phyloP scores from a whole-genome alignment of 805 yeast genomes.

The Candida multigemmis region DNA sequence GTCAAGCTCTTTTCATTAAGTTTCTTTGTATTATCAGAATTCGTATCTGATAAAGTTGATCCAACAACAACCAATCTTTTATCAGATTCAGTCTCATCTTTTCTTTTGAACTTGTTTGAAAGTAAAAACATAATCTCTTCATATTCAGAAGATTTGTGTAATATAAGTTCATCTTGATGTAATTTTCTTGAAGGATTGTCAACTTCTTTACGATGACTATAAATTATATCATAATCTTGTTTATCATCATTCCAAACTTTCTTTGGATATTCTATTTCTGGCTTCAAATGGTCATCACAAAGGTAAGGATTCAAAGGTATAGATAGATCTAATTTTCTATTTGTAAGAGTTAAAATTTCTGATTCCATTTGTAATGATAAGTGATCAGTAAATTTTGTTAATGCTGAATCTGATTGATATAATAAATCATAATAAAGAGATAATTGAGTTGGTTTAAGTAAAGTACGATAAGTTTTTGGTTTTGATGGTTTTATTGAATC shows the following conservation, averaged over 20 bases:
- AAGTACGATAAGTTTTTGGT: constrained; percentile 69
- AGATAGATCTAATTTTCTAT: constrained; percentile 66
- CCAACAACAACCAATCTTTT: constrained; percentile 31
- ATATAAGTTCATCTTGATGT: constrained; percentile 31
- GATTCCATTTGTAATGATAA: constrained; percentile 77
- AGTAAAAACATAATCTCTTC: constrained; percentile 74
- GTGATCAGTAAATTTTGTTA: constrained; percentile 69
- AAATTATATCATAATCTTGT: constrained; percentile 19
- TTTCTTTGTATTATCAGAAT: constrained; percentile 3
- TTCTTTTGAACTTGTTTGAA: constrained; percentile 27
- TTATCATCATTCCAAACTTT: constrained; percentile 30
- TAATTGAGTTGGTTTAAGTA: constrained; percentile 71
- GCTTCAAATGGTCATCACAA: constrained; percentile 37
- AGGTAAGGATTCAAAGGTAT: constrained; percentile 66
- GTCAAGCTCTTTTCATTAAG: too few species aligned
- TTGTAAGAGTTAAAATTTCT: constrained; percentile 73
- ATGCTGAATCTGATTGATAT: constrained; percentile 69
- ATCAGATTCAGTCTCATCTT: constrained; percentile 29
- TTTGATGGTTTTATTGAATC: constrained; percentile 14
- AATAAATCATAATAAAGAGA: constrained; percentile 80
- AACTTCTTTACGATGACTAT: constrained; percentile 23
- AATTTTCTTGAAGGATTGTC: constrained; percentile 23
- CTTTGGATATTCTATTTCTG: constrained; percentile 40
- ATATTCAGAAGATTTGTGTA: constrained; percentile 70
- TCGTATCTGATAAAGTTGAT: neutral